Percentiles rank a stretch among this genome's conserved stretches.
phyloP scores from a whole-genome alignment of 768 basidiomycete genomes.

The Trichaptum fuscoviolaceum region DNA sequence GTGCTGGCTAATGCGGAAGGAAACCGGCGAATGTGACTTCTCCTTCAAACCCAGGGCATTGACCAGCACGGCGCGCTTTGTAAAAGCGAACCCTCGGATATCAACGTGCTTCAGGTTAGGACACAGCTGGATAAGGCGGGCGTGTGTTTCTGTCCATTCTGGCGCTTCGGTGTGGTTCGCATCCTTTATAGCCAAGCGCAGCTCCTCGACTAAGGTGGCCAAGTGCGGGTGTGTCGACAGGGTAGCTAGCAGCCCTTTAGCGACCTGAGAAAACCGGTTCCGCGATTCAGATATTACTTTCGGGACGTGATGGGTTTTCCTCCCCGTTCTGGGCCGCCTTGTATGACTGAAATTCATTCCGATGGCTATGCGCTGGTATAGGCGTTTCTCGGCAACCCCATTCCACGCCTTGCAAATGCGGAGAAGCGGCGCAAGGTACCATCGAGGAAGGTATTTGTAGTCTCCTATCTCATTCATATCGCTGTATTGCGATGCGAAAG shows the following conservation, averaged over 20 bases:
- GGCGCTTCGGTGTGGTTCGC: background rate
- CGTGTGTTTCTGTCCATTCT: background rate
- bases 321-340: too few relatives aligned
- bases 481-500: too few relatives aligned
- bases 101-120: background rate
- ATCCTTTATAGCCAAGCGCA: background rate
- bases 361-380: too few relatives aligned
- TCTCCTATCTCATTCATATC: too few relatives aligned
- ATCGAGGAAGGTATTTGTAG: too few relatives aligned
- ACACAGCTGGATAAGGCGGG: background rate
- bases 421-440: too few relatives aligned
- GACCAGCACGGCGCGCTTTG: background rate
- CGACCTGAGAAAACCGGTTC: background rate
- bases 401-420: too few relatives aligned
- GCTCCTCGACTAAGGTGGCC: background rate
- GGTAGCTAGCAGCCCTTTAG: background rate
- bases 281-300: too few relatives aligned
- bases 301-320: too few relatives aligned
- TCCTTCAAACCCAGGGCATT: background rate
- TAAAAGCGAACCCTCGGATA: background rate
- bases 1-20: background rate
- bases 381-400: too few relatives aligned
- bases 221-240: background rate
- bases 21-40: background rate
- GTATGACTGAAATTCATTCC: too few relatives aligned